Base-by-base conservation (phyloP, 2,329 filamentous ascomycete genomes). In the Pseudogymnoascus sp. region DNA sequence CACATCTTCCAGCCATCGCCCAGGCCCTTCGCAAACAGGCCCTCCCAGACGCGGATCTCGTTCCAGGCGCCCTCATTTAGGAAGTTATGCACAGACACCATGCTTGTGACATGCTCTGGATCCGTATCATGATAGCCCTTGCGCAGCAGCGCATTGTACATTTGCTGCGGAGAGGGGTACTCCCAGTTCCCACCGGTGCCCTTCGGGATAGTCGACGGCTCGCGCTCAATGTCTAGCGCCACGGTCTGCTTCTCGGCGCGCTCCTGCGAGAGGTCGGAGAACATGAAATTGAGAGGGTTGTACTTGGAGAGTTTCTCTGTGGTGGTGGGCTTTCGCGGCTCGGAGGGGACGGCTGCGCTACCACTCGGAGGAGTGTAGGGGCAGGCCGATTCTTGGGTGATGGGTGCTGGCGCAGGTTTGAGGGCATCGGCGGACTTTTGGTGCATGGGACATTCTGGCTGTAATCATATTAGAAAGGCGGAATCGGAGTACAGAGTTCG, bases 41-140 rank as follows among this genome's bases (percentile, higher is more conserved):
- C 83, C 80, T 99, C 95, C 93, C 93, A 97, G 44, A 89, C 89
- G 68, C 95, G 83, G 72, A 99, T 96, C 80, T 99, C 95, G 17
- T 85, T 83, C 95, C 95, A 99, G 7, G 95, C 95, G 67, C 95
- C 95, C 76, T 99, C 95, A 75, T 99, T 99, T 65, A 99, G 77
- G 72, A 97, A 97, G 77, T 99, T 99, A 80, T 99, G 95, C 10
- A 97, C 91, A 0, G 91, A 89, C 5, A 99, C 95, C 95, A 99
- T 99, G 72, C 88, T 87, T 77, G 97, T 93, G 13, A 99, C 93
- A 3, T 93, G 92, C 19, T 93, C 95, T 63, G 91, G 85, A 63
- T 96, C 93, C 0, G 95, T 97, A 74, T 97, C 93, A 0, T 89
- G 92, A 77, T 97, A 95, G 64, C 95, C 95, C 77, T 99, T 99